Evolutionary conservation across 1,139 yeast genomes (phyloP).

Genomic region (Suhomyces choctaworum): DNA sequence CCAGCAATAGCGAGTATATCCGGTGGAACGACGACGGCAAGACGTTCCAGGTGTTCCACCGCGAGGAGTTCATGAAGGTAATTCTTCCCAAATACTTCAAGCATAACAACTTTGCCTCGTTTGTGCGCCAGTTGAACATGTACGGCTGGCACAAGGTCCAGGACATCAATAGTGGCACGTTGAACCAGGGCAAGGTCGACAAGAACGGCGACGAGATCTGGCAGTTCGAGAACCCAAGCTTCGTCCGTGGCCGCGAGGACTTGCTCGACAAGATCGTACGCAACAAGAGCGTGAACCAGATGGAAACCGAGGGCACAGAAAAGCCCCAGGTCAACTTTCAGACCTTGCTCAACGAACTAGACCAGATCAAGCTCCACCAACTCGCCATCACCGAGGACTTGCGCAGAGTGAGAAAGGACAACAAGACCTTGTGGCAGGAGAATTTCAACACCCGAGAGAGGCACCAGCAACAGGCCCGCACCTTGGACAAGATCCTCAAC

Average conservation of each 20-base stretch:
- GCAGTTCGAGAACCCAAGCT: conserved; percentile 84
- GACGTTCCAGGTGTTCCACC: conserved; percentile 77
- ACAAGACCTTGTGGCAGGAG: conserved; percentile 89
- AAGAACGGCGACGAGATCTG: conserved; percentile 50
- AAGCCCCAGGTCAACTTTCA: conserved; percentile 46
- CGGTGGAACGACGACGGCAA: conserved; percentile 86
- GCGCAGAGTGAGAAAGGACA: conserved; percentile 78
- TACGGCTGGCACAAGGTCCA: conserved; percentile 98
- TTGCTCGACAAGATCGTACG: conserved; percentile 67
- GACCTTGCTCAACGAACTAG: conserved; percentile 68
- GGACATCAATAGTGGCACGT: conserved; percentile 68
- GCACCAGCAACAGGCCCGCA: conserved; percentile 80
- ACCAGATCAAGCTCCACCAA: conserved; percentile 75
- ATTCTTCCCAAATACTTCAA: conserved; percentile 90
- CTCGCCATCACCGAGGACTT: conserved; percentile 80
- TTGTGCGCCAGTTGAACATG: conserved; percentile 88
- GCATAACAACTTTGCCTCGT: conserved; percentile 81
- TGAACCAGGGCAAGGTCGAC: conserved; percentile 56
- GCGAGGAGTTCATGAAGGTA: conserved; percentile 82
- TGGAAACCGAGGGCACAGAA: conserved; percentile 11
- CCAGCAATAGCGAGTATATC: conserved; percentile 64
- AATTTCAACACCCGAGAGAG: conserved; percentile 80
- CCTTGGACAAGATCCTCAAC: conserved; percentile 82
- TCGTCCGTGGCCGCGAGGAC: conserved; percentile 68
- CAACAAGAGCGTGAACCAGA: conserved; percentile 34